phyloP scores from a whole-genome alignment of 371 early-diverging fungal genomes.

The Mortierella sp. region DNA sequence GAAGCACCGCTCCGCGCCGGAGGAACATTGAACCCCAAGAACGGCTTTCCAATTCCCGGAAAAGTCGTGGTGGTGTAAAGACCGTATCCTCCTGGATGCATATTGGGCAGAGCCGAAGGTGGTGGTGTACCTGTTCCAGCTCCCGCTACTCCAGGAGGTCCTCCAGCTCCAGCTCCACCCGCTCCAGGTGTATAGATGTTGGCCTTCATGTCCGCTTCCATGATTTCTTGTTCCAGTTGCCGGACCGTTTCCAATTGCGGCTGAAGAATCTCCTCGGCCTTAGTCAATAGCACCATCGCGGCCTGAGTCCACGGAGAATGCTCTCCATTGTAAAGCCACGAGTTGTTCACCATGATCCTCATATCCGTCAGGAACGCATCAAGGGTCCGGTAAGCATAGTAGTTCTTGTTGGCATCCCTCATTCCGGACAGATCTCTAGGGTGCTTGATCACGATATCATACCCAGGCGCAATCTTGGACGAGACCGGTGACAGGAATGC shows the following conservation, averaged over 20 bases:
- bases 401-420: slow-evolving; percentile 55
- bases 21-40: slow-evolving; percentile 18
- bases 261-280: slow-evolving; percentile 38
- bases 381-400: slow-evolving; percentile 43
- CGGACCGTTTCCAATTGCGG: slow-evolving; percentile 43
- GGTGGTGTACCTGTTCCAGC: slow-evolving; percentile 7
- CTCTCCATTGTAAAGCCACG: slow-evolving; percentile 51
- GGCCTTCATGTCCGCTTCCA: slow-evolving; percentile 41
- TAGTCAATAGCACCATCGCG: slow-evolving; percentile 18
- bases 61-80: slow-evolving; percentile 29
- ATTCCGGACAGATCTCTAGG: slow-evolving; percentile 53
- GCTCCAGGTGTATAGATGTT: slow-evolving; percentile 18
- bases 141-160: not conserved
- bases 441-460: slow-evolving; percentile 48
- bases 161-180: slow-evolving; percentile 15
- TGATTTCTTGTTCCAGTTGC: slow-evolving; percentile 39
- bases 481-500: slow-evolving; percentile 48
- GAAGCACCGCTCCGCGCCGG: not conserved
- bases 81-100: slow-evolving; percentile 52
- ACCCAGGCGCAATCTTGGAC: slow-evolving; percentile 54
- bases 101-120: slow-evolving; percentile 8
- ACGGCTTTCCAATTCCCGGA: slow-evolving; percentile 38
- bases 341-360: slow-evolving; percentile 53
- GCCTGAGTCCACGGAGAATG: slow-evolving; percentile 40
- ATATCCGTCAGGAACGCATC: slow-evolving; percentile 53